A percentile compares a stretch with the other conserved stretches of the same genome.
These are phyloP conservation scores for Scedosporium minutisporum DNA, from an alignment of 2,329 filamentous ascomycete species.

Conservation along the genomic window DNA sequence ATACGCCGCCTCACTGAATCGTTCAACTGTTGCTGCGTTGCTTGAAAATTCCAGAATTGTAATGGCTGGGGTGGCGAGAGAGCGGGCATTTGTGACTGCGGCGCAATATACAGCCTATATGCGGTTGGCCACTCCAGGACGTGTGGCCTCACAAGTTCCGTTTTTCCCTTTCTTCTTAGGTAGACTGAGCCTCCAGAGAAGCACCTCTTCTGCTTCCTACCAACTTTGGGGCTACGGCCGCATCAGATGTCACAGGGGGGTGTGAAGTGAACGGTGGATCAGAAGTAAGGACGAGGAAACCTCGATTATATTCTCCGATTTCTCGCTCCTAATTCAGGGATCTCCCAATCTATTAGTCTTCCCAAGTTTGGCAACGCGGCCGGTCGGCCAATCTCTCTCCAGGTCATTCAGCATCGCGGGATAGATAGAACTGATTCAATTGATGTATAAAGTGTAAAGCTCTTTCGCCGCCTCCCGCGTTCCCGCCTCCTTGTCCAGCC, in stretches of 20 bases:
- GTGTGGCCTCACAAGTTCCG: background rate
- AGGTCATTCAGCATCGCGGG: background rate
- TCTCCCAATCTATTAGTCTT: background rate
- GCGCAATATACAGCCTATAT: background rate
- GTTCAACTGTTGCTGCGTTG: too few species aligned
- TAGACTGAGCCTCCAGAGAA: background rate
- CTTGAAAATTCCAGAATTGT: too few species aligned
- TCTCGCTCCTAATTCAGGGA: background rate
- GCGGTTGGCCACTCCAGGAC: background rate
- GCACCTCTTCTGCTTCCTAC: background rate
- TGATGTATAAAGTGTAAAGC: background rate
- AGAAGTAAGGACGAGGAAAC: background rate
- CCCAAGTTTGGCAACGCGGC: background rate
- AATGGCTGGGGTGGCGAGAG: too few species aligned
- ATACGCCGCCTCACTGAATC: too few species aligned
- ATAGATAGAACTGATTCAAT: background rate
- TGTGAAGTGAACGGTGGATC: background rate
- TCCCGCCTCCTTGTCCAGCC: background rate
- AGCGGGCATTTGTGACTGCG: background rate
- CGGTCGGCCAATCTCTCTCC: background rate
- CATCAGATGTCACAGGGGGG: background rate
- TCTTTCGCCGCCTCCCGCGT: background rate
- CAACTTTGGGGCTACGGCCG: background rate
- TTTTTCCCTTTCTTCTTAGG: background rate
- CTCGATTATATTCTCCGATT: background rate